phyloP scores from a whole-genome alignment of 2,329 filamentous ascomycete species.

The Dryadomyces quercus-mongolicae region DNA sequence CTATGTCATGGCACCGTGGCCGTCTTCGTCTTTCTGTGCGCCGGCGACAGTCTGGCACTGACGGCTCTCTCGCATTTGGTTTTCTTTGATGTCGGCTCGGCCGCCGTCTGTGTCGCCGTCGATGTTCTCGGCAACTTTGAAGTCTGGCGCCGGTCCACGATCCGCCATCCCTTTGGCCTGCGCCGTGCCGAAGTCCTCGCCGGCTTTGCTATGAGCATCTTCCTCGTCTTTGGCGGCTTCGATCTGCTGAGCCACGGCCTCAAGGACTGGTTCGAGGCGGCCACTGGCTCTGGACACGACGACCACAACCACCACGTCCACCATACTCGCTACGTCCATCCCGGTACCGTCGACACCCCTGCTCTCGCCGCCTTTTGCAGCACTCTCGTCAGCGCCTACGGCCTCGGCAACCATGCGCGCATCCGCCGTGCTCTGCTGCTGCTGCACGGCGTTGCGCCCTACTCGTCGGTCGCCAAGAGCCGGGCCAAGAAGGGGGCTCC shows the following conservation, averaged over 20 bases:
- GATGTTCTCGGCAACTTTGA: slow-evolving; percentile 95
- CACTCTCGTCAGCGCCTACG: slow-evolving; percentile 76
- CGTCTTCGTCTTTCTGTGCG: slow-evolving; percentile 73
- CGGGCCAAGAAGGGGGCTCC: background rate
- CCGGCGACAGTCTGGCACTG: slow-evolving; percentile 78
- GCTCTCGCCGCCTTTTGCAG: slow-evolving; percentile 70
- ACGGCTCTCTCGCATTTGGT: slow-evolving; percentile 87
- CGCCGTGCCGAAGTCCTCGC: slow-evolving; percentile 89
- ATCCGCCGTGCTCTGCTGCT: slow-evolving; percentile 73
- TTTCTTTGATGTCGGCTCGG: slow-evolving; percentile 89
- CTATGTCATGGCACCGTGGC: slow-evolving; percentile 77
- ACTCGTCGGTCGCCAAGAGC: slow-evolving; percentile 38
- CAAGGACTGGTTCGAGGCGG: slow-evolving; percentile 72
- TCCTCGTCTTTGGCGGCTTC: slow-evolving; percentile 93
- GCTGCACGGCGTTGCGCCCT: slow-evolving; percentile 31
- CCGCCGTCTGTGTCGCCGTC: slow-evolving; percentile 80
- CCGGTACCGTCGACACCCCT: slow-evolving; percentile 70
- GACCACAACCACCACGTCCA: slow-evolving; percentile 16
- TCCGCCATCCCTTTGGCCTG: slow-evolving; percentile 87
- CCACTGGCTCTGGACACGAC: slow-evolving; percentile 31
- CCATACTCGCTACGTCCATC: slow-evolving; percentile 48
- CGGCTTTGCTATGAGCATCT: slow-evolving; percentile 90
- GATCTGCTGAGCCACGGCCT: slow-evolving; percentile 90
- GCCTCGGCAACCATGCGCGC: slow-evolving; percentile 78
- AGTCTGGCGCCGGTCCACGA: slow-evolving; percentile 86